Evolutionary conservation across 352 stramenopile species (phyloP), one percentile per base, ranked within the genome.

Genomic region (Chrysophaeum taylorii): DNA sequence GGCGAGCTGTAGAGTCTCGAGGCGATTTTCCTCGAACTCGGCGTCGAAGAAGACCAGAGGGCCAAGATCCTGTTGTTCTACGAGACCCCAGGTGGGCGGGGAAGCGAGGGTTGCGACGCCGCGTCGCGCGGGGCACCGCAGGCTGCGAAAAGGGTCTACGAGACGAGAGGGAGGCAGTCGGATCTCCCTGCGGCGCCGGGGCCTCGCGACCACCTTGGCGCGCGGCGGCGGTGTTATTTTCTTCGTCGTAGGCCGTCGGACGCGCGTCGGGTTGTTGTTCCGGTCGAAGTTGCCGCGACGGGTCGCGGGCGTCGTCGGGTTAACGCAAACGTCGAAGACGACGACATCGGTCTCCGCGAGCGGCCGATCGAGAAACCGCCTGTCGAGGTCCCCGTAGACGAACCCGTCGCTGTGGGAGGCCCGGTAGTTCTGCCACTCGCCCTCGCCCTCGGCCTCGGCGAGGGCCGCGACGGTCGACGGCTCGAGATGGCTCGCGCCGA

Each of bases 381-480:
- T 70, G 74, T 81, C 76, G 36, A 85, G 77, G 71, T 87, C 82
- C 21, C 80, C 82, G 71, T 87, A 87, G 7, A 79, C 66, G 41
- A 78, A 74, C 23, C 72, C 70, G 71, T 87, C 82, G 0, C 70
- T 74, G 78, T 85, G 77, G 12, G 79, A 72, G 38, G 61, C 63
- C 16, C 73, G 70, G 70, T 83, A 87, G 69, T 87, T 81, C 29
- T 70, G 68, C 77, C 77, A 87, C 21, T 16, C 48, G 41, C 67
- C 27, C 69, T 70, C 36, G 18, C 76, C 70, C 37, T 76, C 71
- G 35, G 54, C 27, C 53, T 57, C 63, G 64, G 52, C 66, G 38
- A 76, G 76, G 23, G 69, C 23, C 35, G 72, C 31, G 7, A 84
- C 33, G 60, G 84, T 72, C 41, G 70, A 70, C 0, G 62, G 29